phyloP scores from a whole-genome alignment of 1,139 yeast species.

The Diutina mesorugosa region DNA sequence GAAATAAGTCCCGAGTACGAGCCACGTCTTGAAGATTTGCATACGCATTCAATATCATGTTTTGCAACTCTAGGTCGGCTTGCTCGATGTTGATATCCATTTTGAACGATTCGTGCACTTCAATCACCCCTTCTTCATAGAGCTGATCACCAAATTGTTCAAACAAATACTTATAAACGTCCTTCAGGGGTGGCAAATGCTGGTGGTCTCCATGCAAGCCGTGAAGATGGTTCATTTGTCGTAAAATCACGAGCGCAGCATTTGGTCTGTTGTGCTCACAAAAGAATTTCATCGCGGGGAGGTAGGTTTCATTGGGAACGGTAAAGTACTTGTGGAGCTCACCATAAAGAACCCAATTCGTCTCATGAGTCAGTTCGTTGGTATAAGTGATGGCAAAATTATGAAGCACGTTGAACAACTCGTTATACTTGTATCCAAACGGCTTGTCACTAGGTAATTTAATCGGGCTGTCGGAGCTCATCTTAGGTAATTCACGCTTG shows the following conservation, averaged over 20 bases:
- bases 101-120: conserved; percentile 52
- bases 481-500: conserved; percentile 43
- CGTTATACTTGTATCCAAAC: conserved; percentile 15
- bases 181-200: conserved; percentile 46
- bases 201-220: conserved; percentile 36
- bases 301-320: conserved; percentile 48
- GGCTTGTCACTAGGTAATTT: conserved; percentile 17
- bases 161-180: conserved; percentile 52
- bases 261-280: conserved; percentile 46
- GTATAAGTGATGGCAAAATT: conserved; percentile 30
- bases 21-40: conserved; percentile 48
- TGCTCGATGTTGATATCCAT: conserved; percentile 48
- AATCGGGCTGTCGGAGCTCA: conserved; percentile 21
- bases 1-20: conserved; percentile 50
- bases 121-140: conserved; percentile 58
- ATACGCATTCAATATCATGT: conserved; percentile 56
- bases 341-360: conserved; percentile 56
- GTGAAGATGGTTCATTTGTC: conserved; percentile 44
- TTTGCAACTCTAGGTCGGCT: conserved; percentile 46
- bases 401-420: conserved; percentile 28
- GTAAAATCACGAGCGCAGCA: conserved; percentile 52
- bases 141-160: conserved; percentile 46
- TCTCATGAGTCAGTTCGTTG: conserved; percentile 28
- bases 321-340: conserved; percentile 44
- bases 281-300: conserved; percentile 49